Evolutionary conservation across 441 rosid species (phyloP).

Genomic region (Capsella rubella): DNA sequence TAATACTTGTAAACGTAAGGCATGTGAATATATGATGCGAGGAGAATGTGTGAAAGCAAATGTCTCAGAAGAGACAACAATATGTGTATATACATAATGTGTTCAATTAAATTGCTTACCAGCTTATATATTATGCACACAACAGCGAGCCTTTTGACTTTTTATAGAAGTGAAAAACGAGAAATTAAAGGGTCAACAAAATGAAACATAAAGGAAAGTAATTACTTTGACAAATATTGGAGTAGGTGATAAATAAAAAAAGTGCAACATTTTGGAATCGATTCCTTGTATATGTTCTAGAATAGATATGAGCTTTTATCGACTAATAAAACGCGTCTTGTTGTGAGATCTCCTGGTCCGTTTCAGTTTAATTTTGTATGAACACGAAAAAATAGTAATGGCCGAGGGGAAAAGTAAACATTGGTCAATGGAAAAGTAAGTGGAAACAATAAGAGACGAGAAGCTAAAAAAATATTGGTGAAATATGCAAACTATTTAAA

Average conservation of each 20-base stretch:
- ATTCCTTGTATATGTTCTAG: constrained; percentile 28
- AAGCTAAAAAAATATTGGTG: neutral
- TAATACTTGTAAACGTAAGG: too few species aligned
- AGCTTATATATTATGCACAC: neutral
- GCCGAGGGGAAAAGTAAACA: neutral
- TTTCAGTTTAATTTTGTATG: constrained; percentile 30
- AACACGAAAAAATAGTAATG: constrained; percentile 27
- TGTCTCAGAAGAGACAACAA: too few species aligned
- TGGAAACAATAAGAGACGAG: neutral
- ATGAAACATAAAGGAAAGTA: neutral
- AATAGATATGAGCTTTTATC: constrained; percentile 14
- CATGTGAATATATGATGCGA: too few species aligned
- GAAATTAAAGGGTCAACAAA: constrained; percentile 1
- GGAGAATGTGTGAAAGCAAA: too few species aligned
- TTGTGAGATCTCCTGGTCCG: constrained; percentile 2
- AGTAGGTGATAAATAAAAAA: constrained; percentile 24
- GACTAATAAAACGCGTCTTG: constrained; percentile 26
- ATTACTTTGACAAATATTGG: constrained; percentile 5
- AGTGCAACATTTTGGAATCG: neutral
- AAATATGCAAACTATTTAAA: neutral
- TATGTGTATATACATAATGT: too few species aligned
- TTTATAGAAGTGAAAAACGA: neutral
- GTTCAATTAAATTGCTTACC: too few species aligned
- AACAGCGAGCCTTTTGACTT: neutral
- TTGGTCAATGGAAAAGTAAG: constrained; percentile 32